phyloP scores from a whole-genome alignment of 768 basidiomycete genomes.

The Leccinum truebloodii region DNA sequence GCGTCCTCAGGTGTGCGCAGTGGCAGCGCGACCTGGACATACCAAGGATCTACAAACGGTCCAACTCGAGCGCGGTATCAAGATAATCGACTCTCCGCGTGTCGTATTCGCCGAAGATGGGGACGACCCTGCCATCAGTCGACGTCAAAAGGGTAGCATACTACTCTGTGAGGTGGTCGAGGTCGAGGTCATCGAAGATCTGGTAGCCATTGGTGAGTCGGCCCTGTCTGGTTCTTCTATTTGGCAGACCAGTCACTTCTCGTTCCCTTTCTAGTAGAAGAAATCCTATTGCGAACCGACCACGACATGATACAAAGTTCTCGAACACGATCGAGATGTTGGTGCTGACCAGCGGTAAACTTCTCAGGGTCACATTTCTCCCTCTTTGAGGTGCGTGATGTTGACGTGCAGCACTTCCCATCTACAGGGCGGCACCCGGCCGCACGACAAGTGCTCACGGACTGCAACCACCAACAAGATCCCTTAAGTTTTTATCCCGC shows the following conservation, averaged over 20 bases:
- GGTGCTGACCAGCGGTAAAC: constrained; percentile 77
- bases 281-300: constrained; percentile 77
- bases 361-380: constrained; percentile 64
- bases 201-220: constrained; percentile 77
- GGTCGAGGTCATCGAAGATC: constrained; percentile 90
- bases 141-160: constrained; percentile 54
- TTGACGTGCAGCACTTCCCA: background rate
- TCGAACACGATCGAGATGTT: constrained; percentile 76
- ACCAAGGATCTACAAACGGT: too few relatives aligned
- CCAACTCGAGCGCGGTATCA: constrained; percentile 93
- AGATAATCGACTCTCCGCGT: constrained; percentile 93
- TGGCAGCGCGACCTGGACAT: too few relatives aligned
- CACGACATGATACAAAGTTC: constrained; percentile 69
- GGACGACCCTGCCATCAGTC: constrained; percentile 44
- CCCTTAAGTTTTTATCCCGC: constrained; percentile 82
- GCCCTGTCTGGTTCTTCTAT: background rate
- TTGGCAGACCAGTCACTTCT: too few relatives aligned
- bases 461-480: constrained; percentile 98
- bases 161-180: constrained; percentile 86
- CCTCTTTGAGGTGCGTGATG: background rate
- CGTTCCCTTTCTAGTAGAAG: constrained; percentile 61
- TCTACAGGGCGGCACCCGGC: constrained; percentile 80
- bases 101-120: constrained; percentile 90
- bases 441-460: constrained; percentile 78
- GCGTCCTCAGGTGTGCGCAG: too few relatives aligned